Evolutionary conservation across 257 asterid genomes (phyloP), one percentile per base, ranked within the genome.

Genomic region (Nicotiana obtusifolia): DNA sequence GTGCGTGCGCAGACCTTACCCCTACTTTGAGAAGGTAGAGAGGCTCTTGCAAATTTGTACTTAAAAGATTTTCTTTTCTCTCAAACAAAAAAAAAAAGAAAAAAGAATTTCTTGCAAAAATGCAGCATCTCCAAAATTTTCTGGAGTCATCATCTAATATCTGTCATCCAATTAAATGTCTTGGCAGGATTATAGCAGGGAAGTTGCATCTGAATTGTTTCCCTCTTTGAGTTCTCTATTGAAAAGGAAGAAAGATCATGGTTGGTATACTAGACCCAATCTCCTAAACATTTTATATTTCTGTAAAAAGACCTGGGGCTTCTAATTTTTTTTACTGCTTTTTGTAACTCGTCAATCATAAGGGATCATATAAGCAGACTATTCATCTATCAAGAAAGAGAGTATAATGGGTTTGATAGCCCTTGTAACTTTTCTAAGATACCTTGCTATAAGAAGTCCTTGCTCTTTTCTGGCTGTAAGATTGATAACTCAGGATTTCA

Each of bases 171-270:
- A 28, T 64, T 14, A 28, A 84, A 68, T 47, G 37, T 31, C 22
- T 68, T 77, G 85, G 64, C 93, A 93, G 97, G 97, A 93, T 84
- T 87, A 85, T 80, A 91, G 97, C 89, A 88, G 97, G 87, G 92
- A 89, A 86, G 86, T 87, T 75, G 97, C 97, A 35, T 87, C 90
- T 75, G 71, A 86, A 47, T 81, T 90, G 41, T 93, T 93, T 87
- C 96, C 97, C 59, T 89, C 92, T 20, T 59, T 84, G 88, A 86
- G 89, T 83, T 78, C 93, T 81, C 61, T 84, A 78, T 83, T 93
- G 87, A 90, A 86, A 86, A 88, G 97, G 86, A 93, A 93, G 91
- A 93, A 93, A 87, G 97, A 94, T 88, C 97, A 94, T 6, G 98
- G 98, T 85, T 57, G 66, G 87, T 84, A 10, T 77, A 35, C 76